These are phyloP conservation scores for Osmanthus fragrans DNA, from an alignment of 257 asterid genomes.

Conservation along the genomic window DNA sequence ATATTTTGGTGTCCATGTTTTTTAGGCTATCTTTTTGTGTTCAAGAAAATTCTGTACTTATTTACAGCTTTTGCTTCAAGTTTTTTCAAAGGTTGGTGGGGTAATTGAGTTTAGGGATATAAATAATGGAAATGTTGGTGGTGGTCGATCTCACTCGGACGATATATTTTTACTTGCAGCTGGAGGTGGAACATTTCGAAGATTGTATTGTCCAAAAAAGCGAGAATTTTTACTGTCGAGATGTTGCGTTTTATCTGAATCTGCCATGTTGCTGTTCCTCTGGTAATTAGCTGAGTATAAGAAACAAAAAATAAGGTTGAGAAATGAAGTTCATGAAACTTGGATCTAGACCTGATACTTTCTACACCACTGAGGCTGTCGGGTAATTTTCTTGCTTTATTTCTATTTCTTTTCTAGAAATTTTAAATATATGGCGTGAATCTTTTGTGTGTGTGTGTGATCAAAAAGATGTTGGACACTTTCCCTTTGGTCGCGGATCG, in stretches of 20 bases:
- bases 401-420: background rate
- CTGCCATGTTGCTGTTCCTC: constrained; percentile 31
- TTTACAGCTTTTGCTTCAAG: constrained; percentile 33
- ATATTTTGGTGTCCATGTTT: background rate
- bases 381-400: constrained; percentile 24
- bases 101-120: constrained; percentile 10
- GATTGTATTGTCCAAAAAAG: constrained; percentile 30
- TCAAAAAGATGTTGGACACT: background rate
- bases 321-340: constrained; percentile 93
- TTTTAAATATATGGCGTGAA: too few species aligned
- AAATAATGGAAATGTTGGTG: background rate
- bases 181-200: constrained; percentile 28
- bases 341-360: constrained; percentile 84
- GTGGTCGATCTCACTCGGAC: constrained; percentile 22
- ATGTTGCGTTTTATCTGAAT: constrained; percentile 36
- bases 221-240: constrained; percentile 23
- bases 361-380: constrained; percentile 69
- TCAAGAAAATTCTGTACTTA: background rate
- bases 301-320: constrained; percentile 15
- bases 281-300: constrained; percentile 25
- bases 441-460: too few species aligned
- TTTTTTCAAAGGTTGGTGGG: constrained; percentile 26
- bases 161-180: constrained; percentile 34
- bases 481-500: too few species aligned
- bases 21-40: background rate